phyloP scores from a whole-genome alignment of 108 stramenopile species.

The Pseudonitzschia multistriata region DNA sequence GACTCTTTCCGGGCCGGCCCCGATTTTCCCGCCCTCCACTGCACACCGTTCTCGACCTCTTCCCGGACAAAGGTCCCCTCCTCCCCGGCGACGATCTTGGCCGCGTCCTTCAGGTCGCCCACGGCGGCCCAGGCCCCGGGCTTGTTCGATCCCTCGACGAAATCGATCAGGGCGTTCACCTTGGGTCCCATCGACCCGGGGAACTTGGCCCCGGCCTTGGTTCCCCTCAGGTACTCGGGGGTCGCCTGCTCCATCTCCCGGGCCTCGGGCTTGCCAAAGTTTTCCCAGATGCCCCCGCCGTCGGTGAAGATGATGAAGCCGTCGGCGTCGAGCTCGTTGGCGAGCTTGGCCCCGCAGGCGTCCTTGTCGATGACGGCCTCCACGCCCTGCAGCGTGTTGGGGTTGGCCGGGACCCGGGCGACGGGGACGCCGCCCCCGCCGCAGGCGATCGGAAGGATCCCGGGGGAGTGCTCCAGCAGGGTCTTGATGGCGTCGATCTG shows the following conservation, averaged over 20 bases:
- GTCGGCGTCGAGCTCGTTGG: slow-evolving; percentile 70
- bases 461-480: slow-evolving; percentile 47
- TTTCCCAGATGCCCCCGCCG: slow-evolving; percentile 78
- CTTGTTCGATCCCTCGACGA: slow-evolving; percentile 56
- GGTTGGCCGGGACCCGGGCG: slow-evolving; percentile 64
- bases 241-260: slow-evolving; percentile 67
- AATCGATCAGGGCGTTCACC: slow-evolving; percentile 74
- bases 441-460: slow-evolving; percentile 70
- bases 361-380: slow-evolving; percentile 77
- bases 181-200: slow-evolving; percentile 77
- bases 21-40: slow-evolving; percentile 50
- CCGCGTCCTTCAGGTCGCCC: slow-evolving; percentile 78
- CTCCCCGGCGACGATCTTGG: slow-evolving; percentile 55
- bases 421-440: slow-evolving; percentile 84
- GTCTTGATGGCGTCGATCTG: slow-evolving; percentile 75
- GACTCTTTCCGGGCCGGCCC: slow-evolving; percentile 45
- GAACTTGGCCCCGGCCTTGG: slow-evolving; percentile 36
- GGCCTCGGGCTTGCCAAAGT: slow-evolving; percentile 78
- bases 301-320: slow-evolving; percentile 81
- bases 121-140: slow-evolving; percentile 67
- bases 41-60: slow-evolving; percentile 61
- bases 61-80: slow-evolving; percentile 66
- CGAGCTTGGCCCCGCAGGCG: slow-evolving; percentile 65
- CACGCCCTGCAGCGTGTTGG: slow-evolving; percentile 65
- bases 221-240: slow-evolving; percentile 70